phyloP scores from a whole-genome alignment of 2,329 filamentous ascomycete species.

The Cladophialophora immunda region DNA sequence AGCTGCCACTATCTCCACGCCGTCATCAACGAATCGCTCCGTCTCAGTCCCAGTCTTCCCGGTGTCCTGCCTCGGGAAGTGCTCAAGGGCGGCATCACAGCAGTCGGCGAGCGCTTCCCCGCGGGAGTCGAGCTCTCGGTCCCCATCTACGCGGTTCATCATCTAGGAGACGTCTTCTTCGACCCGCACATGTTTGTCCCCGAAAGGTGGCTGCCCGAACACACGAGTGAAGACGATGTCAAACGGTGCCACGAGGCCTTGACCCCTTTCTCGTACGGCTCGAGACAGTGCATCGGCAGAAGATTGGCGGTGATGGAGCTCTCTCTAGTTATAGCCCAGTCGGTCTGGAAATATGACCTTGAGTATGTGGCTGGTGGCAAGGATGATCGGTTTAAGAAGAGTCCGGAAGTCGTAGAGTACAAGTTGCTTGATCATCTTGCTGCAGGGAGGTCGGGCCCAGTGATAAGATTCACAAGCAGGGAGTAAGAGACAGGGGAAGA shows the following conservation, averaged over 20 bases:
- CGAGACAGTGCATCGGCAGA: slow-evolving; percentile 15
- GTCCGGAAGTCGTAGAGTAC: neutral
- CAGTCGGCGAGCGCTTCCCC: slow-evolving; percentile 44
- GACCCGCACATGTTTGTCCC: slow-evolving; percentile 37
- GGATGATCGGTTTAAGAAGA: slow-evolving; percentile 8
- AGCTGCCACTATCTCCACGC: slow-evolving; percentile 52
- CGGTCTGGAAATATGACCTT: slow-evolving; percentile 13
- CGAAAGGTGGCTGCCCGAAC: slow-evolving; percentile 42
- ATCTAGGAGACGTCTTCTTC: slow-evolving; percentile 45
- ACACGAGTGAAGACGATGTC: slow-evolving; percentile 51
- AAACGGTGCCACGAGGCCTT: slow-evolving; percentile 48
- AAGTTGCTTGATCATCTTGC: slow-evolving; percentile 3
- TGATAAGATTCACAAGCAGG: slow-evolving; percentile 2
- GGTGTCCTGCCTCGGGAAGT: slow-evolving; percentile 45
- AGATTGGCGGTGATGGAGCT: slow-evolving; percentile 11
- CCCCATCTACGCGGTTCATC: slow-evolving; percentile 46
- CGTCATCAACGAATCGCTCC: slow-evolving; percentile 53
- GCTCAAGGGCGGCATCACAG: slow-evolving; percentile 41
- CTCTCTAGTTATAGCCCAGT: neutral
- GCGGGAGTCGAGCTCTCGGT: slow-evolving; percentile 46
- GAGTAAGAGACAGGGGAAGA: neutral
- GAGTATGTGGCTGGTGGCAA: slow-evolving; percentile 11
- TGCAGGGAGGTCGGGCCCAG: neutral
- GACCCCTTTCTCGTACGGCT: slow-evolving; percentile 19
- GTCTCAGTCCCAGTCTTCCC: slow-evolving; percentile 46